Percentiles rank a stretch among this genome's conserved stretches.
These are phyloP conservation scores for Colletotrichum sp. DNA, from an alignment of 2,329 filamentous ascomycete genomes.

Conservation along the genomic window DNA sequence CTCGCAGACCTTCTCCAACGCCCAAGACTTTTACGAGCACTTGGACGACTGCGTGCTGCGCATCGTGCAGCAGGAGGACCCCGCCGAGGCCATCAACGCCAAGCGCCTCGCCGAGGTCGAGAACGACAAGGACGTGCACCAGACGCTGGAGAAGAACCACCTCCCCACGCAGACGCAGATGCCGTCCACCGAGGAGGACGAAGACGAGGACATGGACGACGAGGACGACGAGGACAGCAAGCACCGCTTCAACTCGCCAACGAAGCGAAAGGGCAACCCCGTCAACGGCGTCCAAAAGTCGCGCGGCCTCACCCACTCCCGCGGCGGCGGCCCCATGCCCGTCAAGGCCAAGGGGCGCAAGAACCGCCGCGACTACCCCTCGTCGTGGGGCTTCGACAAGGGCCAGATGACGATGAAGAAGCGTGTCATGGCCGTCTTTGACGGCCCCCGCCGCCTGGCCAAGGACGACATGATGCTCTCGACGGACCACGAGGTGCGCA, in stretches of 20 bases:
- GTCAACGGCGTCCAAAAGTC: conserved; percentile 67
- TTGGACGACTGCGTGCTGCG: conserved; percentile 78
- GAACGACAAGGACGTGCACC: conserved; percentile 65
- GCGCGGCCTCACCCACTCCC: conserved; percentile 78
- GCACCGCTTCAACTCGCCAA: conserved; percentile 44
- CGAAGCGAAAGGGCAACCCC: conserved; percentile 63
- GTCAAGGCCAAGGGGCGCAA: conserved; percentile 74
- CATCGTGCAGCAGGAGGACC: conserved; percentile 75
- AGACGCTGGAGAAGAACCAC: conserved; percentile 69
- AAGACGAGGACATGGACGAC: conserved; percentile 57
- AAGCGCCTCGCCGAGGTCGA: conserved; percentile 70
- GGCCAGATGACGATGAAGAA: conserved; percentile 99
- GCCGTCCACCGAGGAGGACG: conserved; percentile 35
- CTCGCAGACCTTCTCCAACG: conserved; percentile 86
- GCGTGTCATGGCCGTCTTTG: conserved; percentile 91
- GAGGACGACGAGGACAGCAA: conserved; percentile 58
- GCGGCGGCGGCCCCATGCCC: conserved; percentile 68
- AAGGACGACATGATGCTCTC: conserved; percentile 99
- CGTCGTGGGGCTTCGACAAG: conserved; percentile 90
- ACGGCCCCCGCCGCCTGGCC: conserved; percentile 84
- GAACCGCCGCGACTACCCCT: conserved; percentile 91
- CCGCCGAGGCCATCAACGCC: conserved; percentile 71
- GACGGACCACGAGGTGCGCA: conserved; percentile 90
- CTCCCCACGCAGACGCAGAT: conserved; percentile 52
- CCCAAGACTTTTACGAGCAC: conserved; percentile 99